Conservation (phyloP, 495 filamentous ascomycete species). For the Hypoxylon trugodes region DNA sequence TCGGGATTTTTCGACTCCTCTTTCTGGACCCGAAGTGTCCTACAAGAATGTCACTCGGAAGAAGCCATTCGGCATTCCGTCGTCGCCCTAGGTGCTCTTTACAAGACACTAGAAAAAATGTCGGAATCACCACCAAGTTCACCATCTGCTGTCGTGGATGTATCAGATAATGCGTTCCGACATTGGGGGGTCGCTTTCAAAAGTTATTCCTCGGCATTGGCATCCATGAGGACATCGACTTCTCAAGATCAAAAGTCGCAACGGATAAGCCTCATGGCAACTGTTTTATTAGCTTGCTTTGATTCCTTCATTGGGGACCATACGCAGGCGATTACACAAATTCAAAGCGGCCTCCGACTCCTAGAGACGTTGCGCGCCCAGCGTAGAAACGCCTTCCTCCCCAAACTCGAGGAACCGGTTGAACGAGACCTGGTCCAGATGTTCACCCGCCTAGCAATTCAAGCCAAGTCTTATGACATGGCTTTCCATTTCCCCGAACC, state of each 20-base stretch:
- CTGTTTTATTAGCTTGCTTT: slow-evolving; percentile 58
- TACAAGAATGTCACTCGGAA: slow-evolving; percentile 68
- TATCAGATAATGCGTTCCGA: slow-evolving; percentile 44
- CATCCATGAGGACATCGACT: slow-evolving; percentile 44
- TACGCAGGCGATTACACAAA: slow-evolving; percentile 56
- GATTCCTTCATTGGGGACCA: slow-evolving; percentile 62
- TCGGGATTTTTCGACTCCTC: slow-evolving; percentile 69
- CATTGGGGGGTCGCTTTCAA: slow-evolving; percentile 58
- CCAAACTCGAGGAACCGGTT: slow-evolving; percentile 55
- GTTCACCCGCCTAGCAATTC: slow-evolving; percentile 65
- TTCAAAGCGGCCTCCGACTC: slow-evolving; percentile 56
- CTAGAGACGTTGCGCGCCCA: slow-evolving; percentile 54
- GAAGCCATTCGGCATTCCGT: slow-evolving; percentile 71
- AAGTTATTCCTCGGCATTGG: slow-evolving; percentile 55
- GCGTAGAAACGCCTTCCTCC: slow-evolving; percentile 48
- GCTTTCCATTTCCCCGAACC: slow-evolving; percentile 68
- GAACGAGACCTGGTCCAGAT: slow-evolving; percentile 66
- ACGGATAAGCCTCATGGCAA: slow-evolving; percentile 58
- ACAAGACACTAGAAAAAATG: slow-evolving; percentile 65
- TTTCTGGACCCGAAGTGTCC: slow-evolving; percentile 66
- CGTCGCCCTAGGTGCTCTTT: slow-evolving; percentile 69
- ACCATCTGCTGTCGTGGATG: slow-evolving; percentile 43
- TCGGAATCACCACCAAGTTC: slow-evolving; percentile 58
- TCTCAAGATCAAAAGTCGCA: slow-evolving; percentile 47
- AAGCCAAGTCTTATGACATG: slow-evolving; percentile 68